Conservation (phyloP, 768 basidiomycete species). For the Inosperma sp. region DNA sequence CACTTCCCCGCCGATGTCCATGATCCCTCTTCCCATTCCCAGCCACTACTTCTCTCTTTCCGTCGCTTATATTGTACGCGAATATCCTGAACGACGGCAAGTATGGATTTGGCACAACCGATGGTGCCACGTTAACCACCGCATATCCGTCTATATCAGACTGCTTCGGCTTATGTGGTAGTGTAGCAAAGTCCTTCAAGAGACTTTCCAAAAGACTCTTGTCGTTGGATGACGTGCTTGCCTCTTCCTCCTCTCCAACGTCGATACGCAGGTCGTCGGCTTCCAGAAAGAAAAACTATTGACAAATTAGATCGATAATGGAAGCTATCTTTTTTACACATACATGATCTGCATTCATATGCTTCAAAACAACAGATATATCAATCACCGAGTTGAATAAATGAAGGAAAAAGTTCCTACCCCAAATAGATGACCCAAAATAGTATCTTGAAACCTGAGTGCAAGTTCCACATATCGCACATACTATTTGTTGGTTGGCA, state of each 20-base stretch:
- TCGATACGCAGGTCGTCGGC: constrained; percentile 49
- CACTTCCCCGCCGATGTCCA: constrained; percentile 44
- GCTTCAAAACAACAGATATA: constrained; percentile 34
- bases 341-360: constrained; percentile 85
- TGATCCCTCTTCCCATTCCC: constrained; percentile 40
- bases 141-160: constrained; percentile 62
- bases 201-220: constrained; percentile 53
- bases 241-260: constrained; percentile 23
- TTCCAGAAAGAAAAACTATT: constrained; percentile 54
- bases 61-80: constrained; percentile 68
- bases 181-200: constrained; percentile 56
- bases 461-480: constrained; percentile 68
- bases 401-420: constrained; percentile 34
- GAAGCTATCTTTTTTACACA: constrained; percentile 15
- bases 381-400: constrained; percentile 12
- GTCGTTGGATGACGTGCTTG: constrained; percentile 13
- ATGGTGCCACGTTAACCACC: constrained; percentile 75
- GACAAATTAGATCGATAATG: constrained; percentile 8
- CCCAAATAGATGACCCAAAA: constrained; percentile 81
- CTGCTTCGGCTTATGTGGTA: constrained; percentile 49
- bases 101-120: constrained; percentile 85
- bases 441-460: constrained; percentile 82
- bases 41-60: constrained; percentile 7
- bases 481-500: constrained; percentile 37
- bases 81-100: constrained; percentile 77